Percentiles rank a stretch among this genome's conserved stretches.
These are phyloP conservation scores for Phytophthora pisi DNA, from an alignment of 352 stramenopile species.

Conservation along the genomic window DNA sequence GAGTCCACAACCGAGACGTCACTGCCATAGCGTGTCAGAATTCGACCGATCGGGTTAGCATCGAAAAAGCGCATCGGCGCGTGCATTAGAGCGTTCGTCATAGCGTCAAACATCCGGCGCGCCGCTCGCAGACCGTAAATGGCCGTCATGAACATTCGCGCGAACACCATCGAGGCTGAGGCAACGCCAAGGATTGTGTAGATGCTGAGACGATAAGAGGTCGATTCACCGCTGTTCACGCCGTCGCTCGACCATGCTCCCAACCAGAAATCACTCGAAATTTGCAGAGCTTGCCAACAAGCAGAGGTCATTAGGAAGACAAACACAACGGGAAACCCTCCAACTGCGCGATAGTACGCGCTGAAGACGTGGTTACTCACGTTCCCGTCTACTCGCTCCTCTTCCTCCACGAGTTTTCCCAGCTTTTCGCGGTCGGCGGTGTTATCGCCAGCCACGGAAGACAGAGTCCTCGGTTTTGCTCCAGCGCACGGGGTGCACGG, in stretches of 20 bases:
- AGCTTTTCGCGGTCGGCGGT: conserved; percentile 15
- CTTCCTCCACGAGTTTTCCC: conserved; percentile 37
- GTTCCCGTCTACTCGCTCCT: conserved; percentile 35
- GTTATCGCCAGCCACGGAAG: conserved; percentile 3
- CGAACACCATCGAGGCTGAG: conserved; percentile 47
- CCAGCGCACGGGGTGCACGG: conserved; percentile 30
- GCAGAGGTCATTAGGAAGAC: conserved; percentile 62
- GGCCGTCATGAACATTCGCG: conserved; percentile 49
- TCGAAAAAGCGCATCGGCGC: conserved; percentile 94
- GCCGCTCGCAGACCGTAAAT: conserved; percentile 50
- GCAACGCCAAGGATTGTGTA: conserved; percentile 49
- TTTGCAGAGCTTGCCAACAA: conserved; percentile 73
- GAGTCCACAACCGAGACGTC: conserved; percentile 93
- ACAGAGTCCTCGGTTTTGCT: conserved; percentile 7
- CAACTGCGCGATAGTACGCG: conserved; percentile 50
- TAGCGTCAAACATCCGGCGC: conserved; percentile 83
- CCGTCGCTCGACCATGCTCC: conserved; percentile 79
- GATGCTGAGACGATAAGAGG: conserved; percentile 45
- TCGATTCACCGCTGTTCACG: conserved; percentile 38
- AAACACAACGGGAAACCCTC: conserved; percentile 40
- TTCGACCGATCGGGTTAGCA: conserved; percentile 88
- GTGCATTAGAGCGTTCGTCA: conserved; percentile 85
- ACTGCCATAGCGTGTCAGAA: conserved; percentile 90
- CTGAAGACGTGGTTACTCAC: conserved; percentile 44
- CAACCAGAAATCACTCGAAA: conserved; percentile 91